These are phyloP conservation scores for Scutellaria barbata DNA, from an alignment of 257 asterid genomes.

Conservation along the genomic window DNA sequence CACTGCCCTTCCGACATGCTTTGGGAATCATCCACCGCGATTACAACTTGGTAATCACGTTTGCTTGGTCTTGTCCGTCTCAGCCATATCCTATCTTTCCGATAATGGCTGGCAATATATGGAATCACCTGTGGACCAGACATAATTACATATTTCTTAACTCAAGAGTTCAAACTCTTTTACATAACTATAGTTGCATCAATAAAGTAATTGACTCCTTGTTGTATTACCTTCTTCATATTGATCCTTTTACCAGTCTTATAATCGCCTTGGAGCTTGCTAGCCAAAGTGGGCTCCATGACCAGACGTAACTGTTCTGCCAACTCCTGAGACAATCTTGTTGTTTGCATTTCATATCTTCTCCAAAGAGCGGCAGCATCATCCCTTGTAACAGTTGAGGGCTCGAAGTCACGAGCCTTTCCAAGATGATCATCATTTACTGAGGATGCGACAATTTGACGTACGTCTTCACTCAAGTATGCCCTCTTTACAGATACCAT, in stretches of 20 bases:
- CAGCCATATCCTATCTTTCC: conserved; percentile 93
- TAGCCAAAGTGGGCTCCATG: conserved; percentile 96
- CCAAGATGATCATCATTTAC: conserved; percentile 66
- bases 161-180: not conserved
- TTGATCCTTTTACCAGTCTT: conserved; percentile 95
- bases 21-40: conserved; percentile 95
- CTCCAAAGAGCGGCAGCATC: conserved; percentile 78
- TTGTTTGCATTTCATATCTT: conserved; percentile 65
- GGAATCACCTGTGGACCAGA: conserved; percentile 71
- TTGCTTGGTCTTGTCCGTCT: conserved; percentile 89
- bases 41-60: conserved; percentile 91
- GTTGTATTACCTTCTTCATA: conserved; percentile 77
- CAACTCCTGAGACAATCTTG: conserved; percentile 88
- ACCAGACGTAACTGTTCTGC: conserved; percentile 94
- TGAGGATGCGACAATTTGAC: conserved; percentile 42
- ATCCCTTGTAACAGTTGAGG: conserved; percentile 53
- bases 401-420: conserved; percentile 51
- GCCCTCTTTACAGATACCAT: conserved; percentile 58
- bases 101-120: conserved; percentile 85
- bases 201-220: not conserved
- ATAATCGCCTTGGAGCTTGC: conserved; percentile 97
- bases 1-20: conserved; percentile 89
- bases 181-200: not conserved
- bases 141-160: not conserved
- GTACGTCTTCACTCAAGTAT: conserved; percentile 56